Percentiles rank a stretch among this genome's conserved stretches.
Conservation (phyloP, 1,139 yeast species). For the Taphrina deformans region DNA sequence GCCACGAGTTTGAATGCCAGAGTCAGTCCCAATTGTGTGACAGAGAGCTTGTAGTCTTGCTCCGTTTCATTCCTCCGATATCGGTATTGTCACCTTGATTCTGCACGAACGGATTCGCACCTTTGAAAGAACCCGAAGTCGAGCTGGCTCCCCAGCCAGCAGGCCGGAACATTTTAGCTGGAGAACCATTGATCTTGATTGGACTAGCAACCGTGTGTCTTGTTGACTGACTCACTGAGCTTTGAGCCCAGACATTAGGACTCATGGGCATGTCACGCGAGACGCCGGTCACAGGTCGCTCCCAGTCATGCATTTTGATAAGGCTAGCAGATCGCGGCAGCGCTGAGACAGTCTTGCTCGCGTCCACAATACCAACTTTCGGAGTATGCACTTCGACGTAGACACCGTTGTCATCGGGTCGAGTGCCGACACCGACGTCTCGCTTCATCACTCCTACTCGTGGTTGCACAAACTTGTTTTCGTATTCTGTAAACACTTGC, state of each 20-base stretch:
- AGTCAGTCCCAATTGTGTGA: not conserved
- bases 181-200: constrained; percentile 18
- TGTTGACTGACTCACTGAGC: not conserved
- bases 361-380: constrained; percentile 22
- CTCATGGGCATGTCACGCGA: not conserved
- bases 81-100: not conserved
- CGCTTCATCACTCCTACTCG: constrained; percentile 55
- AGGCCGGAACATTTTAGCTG: constrained; percentile 12
- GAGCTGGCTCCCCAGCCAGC: constrained; percentile 16
- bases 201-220: constrained; percentile 13
- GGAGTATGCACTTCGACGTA: constrained; percentile 33
- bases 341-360: not conserved
- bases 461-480: constrained; percentile 66
- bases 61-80: not conserved
- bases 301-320: constrained; percentile 32
- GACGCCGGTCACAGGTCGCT: constrained; percentile 6
- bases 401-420: constrained; percentile 38
- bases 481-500: constrained; percentile 65
- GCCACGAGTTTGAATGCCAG: not conserved
- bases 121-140: not conserved
- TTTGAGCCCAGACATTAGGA: constrained; percentile 18
- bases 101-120: not conserved
- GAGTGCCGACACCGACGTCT: constrained; percentile 57
- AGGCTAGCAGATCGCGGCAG: constrained; percentile 16
- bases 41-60: constrained; percentile 7